These are phyloP conservation scores for Coemansia umbellata DNA, from an alignment of 192 early-diverging fungal genomes.

Conservation along the genomic window DNA sequence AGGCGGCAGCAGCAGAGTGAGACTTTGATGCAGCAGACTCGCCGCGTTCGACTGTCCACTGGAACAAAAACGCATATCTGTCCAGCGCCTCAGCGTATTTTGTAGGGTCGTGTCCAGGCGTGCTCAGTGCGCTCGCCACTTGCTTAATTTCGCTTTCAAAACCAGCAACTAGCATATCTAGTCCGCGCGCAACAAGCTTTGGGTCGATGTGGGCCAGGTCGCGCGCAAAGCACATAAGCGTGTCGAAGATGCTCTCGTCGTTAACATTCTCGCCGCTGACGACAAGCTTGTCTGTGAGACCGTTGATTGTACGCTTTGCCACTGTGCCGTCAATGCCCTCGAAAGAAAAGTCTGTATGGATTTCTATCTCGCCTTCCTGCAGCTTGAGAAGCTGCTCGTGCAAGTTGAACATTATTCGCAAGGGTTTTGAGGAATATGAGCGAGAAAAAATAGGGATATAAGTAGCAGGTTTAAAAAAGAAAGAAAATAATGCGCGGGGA, in stretches of 20 bases:
- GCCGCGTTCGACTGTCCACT: constrained; percentile 72
- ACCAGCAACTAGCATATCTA: constrained; percentile 69
- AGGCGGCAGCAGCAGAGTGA: background rate
- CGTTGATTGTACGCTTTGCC: constrained; percentile 51
- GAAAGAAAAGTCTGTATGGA: constrained; percentile 41
- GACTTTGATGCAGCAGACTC: constrained; percentile 55
- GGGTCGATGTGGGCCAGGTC: constrained; percentile 48
- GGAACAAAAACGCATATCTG: constrained; percentile 77
- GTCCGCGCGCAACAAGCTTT: constrained; percentile 54
- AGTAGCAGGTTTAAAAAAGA: background rate
- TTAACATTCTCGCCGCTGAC: constrained; percentile 39
- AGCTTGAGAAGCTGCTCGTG: constrained; percentile 59
- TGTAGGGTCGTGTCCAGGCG: constrained; percentile 65
- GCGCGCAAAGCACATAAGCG: constrained; percentile 40
- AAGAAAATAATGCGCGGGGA: background rate
- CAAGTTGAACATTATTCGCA: constrained; percentile 47
- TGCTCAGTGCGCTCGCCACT: constrained; percentile 58
- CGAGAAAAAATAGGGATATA: background rate
- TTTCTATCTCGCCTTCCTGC: constrained; percentile 53
- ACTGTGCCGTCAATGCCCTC: constrained; percentile 30
- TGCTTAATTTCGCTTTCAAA: constrained; percentile 63
- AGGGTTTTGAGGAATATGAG: background rate
- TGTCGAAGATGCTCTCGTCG: constrained; percentile 20
- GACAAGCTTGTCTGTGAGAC: constrained; percentile 50
- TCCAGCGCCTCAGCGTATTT: constrained; percentile 65